phyloP scores from a whole-genome alignment of 2,329 filamentous ascomycete species.

The Sclerotinia subarctica region DNA sequence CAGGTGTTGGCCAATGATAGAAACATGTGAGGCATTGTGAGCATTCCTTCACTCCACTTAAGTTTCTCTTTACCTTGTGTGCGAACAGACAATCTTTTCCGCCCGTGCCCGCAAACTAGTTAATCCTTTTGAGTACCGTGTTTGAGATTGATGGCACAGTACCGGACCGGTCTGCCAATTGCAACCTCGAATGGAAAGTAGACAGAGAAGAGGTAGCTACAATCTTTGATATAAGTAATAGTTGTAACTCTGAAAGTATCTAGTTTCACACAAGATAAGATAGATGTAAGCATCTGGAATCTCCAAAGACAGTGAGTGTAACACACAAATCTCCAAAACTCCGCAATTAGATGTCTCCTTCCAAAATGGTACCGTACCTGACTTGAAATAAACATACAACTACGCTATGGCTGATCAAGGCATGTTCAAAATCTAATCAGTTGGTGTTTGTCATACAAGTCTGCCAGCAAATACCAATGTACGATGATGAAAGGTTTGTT shows the following conservation, averaged over 20 bases:
- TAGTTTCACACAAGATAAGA: neutral
- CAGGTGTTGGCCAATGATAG: neutral
- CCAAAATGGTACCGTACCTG: neutral
- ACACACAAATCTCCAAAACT: neutral
- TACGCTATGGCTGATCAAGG: neutral
- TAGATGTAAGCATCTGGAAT: neutral
- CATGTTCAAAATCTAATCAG: constrained; percentile 8
- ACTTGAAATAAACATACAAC: neutral
- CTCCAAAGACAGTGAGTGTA: neutral
- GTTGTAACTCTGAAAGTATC: neutral
- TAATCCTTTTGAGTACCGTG: constrained; percentile 9
- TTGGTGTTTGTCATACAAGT: constrained; percentile 11
- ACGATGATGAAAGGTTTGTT: constrained; percentile 12
- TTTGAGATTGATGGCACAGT: constrained; percentile 15
- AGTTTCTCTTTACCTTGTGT: neutral
- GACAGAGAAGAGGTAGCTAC: neutral
- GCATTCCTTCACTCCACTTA: neutral
- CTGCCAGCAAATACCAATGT: constrained; percentile 8
- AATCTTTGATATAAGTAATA: neutral
- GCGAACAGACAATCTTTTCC: constrained; percentile 1
- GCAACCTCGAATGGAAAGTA: neutral
- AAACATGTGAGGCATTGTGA: neutral
- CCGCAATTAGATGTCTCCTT: constrained; percentile 1
- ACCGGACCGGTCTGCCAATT: constrained; percentile 5
- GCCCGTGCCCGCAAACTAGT: constrained; percentile 1